Conservation (phyloP, 768 basidiomycete genomes). For the Mycena rebaudengoi region DNA sequence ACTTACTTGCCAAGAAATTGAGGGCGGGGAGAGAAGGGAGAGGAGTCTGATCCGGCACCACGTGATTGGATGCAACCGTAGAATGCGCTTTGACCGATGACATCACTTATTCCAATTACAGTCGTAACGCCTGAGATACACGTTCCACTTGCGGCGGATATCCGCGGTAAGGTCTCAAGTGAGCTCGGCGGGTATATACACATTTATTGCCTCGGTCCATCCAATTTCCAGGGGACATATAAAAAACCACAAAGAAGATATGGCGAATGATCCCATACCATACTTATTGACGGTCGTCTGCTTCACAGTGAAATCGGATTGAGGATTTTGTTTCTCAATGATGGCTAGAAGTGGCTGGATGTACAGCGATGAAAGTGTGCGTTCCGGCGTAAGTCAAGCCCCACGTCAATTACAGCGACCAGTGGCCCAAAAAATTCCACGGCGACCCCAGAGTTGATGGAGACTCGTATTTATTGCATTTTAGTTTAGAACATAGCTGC, state of each 20-base stretch:
- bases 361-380: conserved; percentile 59
- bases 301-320: conserved; percentile 49
- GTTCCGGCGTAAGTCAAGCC: conserved; percentile 54
- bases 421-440: neutral
- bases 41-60: no score
- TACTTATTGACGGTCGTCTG: conserved; percentile 49
- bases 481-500: conserved; percentile 42
- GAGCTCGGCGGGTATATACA: conserved; percentile 20
- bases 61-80: no score
- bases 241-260: no score
- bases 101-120: conserved; percentile 55
- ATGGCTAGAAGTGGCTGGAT: conserved; percentile 54
- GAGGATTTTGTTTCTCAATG: conserved; percentile 51
- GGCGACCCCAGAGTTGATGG: conserved; percentile 20
- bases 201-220: conserved; percentile 43
- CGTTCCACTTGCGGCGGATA: conserved; percentile 47
- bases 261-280: neutral
- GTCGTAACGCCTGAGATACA: conserved; percentile 47
- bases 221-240: conserved; percentile 56
- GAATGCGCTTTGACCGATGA: neutral
- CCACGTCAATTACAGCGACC: conserved; percentile 23
- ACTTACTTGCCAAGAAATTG: no score
- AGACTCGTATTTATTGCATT: no score
- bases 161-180: conserved; percentile 54
- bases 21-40: no score